Base-by-base conservation (phyloP, 495 filamentous ascomycete genomes). In the Hypomontagnella submonticulosa region DNA sequence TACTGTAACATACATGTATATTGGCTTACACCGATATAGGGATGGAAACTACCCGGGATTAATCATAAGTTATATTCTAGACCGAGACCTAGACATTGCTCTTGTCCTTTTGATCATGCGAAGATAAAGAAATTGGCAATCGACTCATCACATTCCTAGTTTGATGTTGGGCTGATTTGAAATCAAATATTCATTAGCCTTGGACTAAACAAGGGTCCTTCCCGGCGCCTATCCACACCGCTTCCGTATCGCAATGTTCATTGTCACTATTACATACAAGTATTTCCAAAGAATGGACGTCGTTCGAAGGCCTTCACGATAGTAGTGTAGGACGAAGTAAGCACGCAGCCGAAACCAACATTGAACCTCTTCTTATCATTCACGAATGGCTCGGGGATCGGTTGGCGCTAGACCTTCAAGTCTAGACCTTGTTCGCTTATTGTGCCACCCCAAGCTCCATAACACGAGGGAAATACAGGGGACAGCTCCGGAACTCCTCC, bases 401-500 rank as follows among this genome's bases (percentile, higher is more conserved):
- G 9, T n/a, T 5, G 15, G 33, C 32, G 48, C 48, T 51, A 50
- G 34, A 36, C 16, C 2, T 27, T 27, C 6, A 27, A 6, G 23
- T 27, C 23, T 27, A 27, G 23, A 27, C 23, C 23, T 27, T 6
- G 23, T 27, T 6, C 6, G 23, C 23, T 27, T 27, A 3, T 3
- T 27, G 3, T 27, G 23, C 23, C 3, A 27, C 23, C 23, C 23
- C 6, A 27, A 27, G 6, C 23, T 27, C 6, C 23, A 27, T 38
- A 38, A 38, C 3, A 11, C 3, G 36, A 13, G 9, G 16, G 8
- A 12, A 16, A 51, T 44, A 27, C 27, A 42, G 19, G 57, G 57
- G 57, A 3, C 4, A n/a, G 23, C 10, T 43, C 37, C 57, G 57
- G 51, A 57, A 57, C 37, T 34, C 40, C 57, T 53, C 57, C 63